These are phyloP conservation scores for Myxozyma nipponensis DNA, from an alignment of 805 yeast genomes.

Conservation along the genomic window DNA sequence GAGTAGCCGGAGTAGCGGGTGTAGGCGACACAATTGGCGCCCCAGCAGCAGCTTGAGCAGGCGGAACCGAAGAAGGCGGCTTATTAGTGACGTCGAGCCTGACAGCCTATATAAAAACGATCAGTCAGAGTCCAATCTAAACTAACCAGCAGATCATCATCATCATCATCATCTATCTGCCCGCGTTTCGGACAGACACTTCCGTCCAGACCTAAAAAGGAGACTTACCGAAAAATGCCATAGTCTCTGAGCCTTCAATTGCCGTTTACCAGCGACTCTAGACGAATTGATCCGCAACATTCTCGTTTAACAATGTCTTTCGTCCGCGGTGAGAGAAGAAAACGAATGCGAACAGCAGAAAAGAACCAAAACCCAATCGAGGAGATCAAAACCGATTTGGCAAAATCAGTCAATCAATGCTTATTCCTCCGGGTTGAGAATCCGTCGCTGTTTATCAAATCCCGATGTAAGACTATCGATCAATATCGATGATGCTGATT, in stretches of 20 bases:
- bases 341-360: neutral
- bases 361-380: neutral
- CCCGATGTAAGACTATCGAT: too few relatives aligned
- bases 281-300: conserved; percentile 24
- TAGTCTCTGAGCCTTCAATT: conserved; percentile 1
- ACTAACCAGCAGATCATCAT: too few relatives aligned
- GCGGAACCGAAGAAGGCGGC: conserved; percentile 23
- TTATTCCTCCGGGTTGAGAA: too few relatives aligned
- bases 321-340: too few relatives aligned
- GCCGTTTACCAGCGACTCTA: conserved; percentile 11
- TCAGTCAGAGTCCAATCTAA: too few relatives aligned
- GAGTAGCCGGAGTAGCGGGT: conserved; percentile 27
- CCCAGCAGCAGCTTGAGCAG: conserved; percentile 1
- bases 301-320: too few relatives aligned
- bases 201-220: neutral
- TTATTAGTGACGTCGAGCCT: conserved; percentile 16
- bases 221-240: conserved; percentile 20
- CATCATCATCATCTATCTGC: too few relatives aligned
- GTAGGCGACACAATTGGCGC: conserved; percentile 16
- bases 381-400: too few relatives aligned
- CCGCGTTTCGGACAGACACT: too few relatives aligned
- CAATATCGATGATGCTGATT: too few relatives aligned
- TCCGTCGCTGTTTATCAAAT: too few relatives aligned
- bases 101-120: conserved; percentile 4
- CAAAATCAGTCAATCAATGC: too few relatives aligned